Conservation (phyloP, 331 rosid species). For the Rosa hybrid region DNA sequence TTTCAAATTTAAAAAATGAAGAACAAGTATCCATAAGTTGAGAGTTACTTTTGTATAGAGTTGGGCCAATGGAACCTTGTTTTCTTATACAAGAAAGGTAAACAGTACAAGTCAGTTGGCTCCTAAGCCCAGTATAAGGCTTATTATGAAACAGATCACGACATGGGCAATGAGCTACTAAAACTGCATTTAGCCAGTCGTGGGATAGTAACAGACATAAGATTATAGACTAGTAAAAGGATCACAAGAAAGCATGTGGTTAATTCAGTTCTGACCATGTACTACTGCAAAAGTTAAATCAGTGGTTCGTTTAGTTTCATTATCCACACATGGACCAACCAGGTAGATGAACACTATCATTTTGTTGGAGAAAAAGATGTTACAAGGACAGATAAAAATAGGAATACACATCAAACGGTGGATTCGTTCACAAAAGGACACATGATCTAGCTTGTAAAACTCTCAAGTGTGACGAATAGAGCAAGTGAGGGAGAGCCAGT, state of each 20-base stretch:
- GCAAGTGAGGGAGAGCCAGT: background rate
- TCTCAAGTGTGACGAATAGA: background rate
- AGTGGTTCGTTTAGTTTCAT: background rate
- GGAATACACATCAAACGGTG: background rate
- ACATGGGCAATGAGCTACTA: background rate
- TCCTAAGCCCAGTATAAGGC: background rate
- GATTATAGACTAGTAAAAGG: background rate
- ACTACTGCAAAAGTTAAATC: background rate
- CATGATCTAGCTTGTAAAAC: background rate
- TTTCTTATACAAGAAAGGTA: conserved; percentile 8
- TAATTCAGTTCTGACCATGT: background rate
- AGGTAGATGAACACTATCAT: background rate
- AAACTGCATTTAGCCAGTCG: conserved; percentile 1
- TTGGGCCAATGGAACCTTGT: background rate
- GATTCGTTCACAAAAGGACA: background rate
- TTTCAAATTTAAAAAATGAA: background rate
- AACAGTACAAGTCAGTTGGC: background rate
- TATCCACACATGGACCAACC: background rate
- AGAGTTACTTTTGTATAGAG: background rate
- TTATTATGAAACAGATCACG: background rate
- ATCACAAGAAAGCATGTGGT: background rate
- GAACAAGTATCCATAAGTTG: background rate
- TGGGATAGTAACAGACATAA: conserved; percentile 6
- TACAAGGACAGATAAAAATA: background rate
- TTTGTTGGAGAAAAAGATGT: background rate